Conservation (phyloP, 495 filamentous ascomycete genomes). For the Geoglossum glabrum region DNA sequence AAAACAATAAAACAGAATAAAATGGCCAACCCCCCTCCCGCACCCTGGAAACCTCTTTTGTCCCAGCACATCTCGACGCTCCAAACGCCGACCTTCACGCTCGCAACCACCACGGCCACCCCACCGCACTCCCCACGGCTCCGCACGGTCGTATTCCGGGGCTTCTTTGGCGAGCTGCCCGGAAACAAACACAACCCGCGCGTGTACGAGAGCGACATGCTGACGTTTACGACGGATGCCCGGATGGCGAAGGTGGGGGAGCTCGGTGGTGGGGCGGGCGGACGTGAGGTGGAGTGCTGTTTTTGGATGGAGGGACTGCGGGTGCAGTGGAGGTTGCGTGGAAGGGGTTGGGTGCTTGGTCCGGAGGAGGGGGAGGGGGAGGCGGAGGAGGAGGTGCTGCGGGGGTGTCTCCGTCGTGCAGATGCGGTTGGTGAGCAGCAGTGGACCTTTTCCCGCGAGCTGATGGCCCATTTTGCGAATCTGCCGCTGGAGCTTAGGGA, state of each 20-base stretch:
- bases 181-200: slow-evolving; percentile 40
- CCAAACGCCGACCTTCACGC: not conserved
- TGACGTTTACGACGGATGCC: slow-evolving; percentile 70
- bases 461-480: slow-evolving; percentile 78
- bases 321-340: slow-evolving; percentile 72
- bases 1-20: too few species aligned
- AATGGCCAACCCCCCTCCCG: too few species aligned
- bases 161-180: slow-evolving; percentile 55
- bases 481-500: slow-evolving; percentile 40
- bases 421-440: not conserved
- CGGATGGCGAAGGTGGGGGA: slow-evolving; percentile 67
- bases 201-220: slow-evolving; percentile 51
- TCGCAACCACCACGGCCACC: not conserved
- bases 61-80: not conserved
- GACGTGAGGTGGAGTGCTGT: slow-evolving; percentile 53
- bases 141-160: slow-evolving; percentile 55
- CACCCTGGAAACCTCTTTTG: not conserved
- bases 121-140: slow-evolving; percentile 25
- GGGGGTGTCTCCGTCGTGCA: slow-evolving; percentile 16
- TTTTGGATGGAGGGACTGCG: slow-evolving; percentile 56
- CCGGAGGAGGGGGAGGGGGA: slow-evolving; percentile 17
- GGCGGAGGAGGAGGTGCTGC: slow-evolving; percentile 27
- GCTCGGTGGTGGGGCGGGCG: slow-evolving; percentile 26
- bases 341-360: slow-evolving; percentile 34
- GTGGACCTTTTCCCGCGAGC: slow-evolving; percentile 42